Evolutionary conservation across 2,329 filamentous ascomycete species (phyloP), one percentile per base, ranked within the genome.

Genomic region (Metarhizium sp.): DNA sequence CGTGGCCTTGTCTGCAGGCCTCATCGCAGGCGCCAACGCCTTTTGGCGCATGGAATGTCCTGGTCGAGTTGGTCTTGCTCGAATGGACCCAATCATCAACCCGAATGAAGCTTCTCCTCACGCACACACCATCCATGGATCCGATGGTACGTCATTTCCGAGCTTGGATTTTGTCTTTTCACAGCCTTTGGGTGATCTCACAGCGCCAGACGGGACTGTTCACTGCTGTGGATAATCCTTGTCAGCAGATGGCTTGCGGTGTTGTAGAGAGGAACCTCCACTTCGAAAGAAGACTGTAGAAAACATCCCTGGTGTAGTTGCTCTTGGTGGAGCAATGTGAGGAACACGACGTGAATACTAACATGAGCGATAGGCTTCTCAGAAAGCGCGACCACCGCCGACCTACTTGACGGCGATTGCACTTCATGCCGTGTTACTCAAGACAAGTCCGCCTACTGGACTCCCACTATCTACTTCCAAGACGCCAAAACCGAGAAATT

Each of bases 41-140:
- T 96, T 96, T 72, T 96, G 89, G 89, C 89, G 91, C 67, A 88
- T 96, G 80, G 87, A 90, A 64, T 96, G 90, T 71, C 86, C 82
- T 62, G 85, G 84, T 55, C 79, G 80, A 50, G 76, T 84, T 60
- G 88, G 84, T 59, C 69, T 89, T 56, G 87, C 83, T 51, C 82
- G 89, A 56, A 76, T 95, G 45, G 90, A 96, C 66, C 90, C 90
- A 18, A 76, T 96, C 55, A 77, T 94, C 55, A 78, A 82, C 57
- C 79, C 79, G 2, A 85, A 82, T 51, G 62, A 65, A 20, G 59
- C 82, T 38, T 80, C 85, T 10, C 68, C 76, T 57, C 91, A 96
- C 70, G 79, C 80, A 25, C 91, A 96, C 70, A 75, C 83, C 16
- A 80, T 94, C 63, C 84, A 89, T 68, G 91, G 90, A 59, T 88